Conservation (phyloP, 805 yeast species). For the Schwanniomyces pseudopolymorphus region DNA sequence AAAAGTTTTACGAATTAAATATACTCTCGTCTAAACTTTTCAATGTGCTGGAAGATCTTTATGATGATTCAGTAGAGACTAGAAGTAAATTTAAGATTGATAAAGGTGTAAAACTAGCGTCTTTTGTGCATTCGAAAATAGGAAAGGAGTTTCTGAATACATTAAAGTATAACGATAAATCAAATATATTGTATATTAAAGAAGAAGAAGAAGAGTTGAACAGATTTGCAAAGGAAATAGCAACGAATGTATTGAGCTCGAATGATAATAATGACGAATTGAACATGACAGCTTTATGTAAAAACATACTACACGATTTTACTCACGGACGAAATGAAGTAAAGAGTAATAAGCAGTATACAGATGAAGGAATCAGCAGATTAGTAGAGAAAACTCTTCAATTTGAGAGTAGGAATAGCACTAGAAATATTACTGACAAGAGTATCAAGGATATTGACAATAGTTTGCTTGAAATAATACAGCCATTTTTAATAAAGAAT, state of each 20-base stretch:
- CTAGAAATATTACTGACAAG: background rate
- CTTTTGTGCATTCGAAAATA: constrained; percentile 5
- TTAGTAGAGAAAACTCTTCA: background rate
- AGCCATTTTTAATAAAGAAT: constrained; percentile 8
- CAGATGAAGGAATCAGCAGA: constrained; percentile 6
- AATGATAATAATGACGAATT: constrained; percentile 1
- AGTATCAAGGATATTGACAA: constrained; percentile 4
- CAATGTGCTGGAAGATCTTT: background rate
- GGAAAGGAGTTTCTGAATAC: constrained; percentile 7
- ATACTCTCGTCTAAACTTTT: constrained; percentile 8
- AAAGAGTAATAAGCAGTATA: constrained; percentile 10
- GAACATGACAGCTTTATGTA: constrained; percentile 4
- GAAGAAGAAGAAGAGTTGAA: constrained; percentile 7
- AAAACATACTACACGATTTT: constrained; percentile 7
- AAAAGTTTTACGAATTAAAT: constrained; percentile 6
- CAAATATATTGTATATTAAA: constrained; percentile 4
- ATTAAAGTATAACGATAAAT: constrained; percentile 9
- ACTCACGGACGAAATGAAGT: constrained; percentile 10
- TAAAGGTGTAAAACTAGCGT: constrained; percentile 6
- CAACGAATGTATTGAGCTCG: constrained; percentile 1
- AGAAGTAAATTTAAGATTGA: constrained; percentile 4
- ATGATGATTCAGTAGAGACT: constrained; percentile 1
- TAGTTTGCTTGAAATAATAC: constrained; percentile 6
- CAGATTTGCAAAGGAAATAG: constrained; percentile 3
- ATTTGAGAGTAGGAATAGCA: background rate